Evolutionary conservation across 306 rosid genomes (phyloP).

Genomic region (Corylus heterophylla): DNA sequence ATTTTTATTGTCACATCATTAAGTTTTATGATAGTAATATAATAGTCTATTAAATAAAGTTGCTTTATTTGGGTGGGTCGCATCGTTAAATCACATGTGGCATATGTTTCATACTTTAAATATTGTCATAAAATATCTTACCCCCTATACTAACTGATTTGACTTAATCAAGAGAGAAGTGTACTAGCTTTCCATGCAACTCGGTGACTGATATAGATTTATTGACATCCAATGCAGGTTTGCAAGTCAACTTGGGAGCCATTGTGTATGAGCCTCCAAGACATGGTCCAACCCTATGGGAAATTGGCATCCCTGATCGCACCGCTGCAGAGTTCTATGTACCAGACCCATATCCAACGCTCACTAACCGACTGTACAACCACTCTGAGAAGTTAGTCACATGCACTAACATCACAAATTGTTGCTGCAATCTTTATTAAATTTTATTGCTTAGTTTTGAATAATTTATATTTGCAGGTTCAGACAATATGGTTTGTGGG

Average conservation of each 20-base stretch:
- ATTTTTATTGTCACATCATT: too few species aligned
- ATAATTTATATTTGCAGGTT: slow-evolving; percentile 29
- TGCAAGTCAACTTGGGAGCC: slow-evolving; percentile 25
- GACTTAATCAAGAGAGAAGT: too few species aligned
- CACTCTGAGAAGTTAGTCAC: neutral
- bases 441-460: neutral
- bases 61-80: too few species aligned
- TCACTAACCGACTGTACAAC: neutral
- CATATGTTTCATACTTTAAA: too few species aligned
- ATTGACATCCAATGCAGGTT: slow-evolving; percentile 30
- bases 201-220: too few species aligned
- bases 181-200: too few species aligned
- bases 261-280: slow-evolving; percentile 67
- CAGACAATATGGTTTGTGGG: slow-evolving; percentile 75
- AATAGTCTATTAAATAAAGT: too few species aligned
- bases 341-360: slow-evolving; percentile 55
- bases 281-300: slow-evolving; percentile 83
- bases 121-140: too few species aligned
- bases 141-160: too few species aligned
- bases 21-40: too few species aligned
- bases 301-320: slow-evolving; percentile 90
- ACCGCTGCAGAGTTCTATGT: slow-evolving; percentile 62
- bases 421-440: too few species aligned
- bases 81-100: too few species aligned
- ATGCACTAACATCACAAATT: neutral